Evolutionary conservation across 805 yeast species (phyloP).

Genomic region (Wickerhamiella occidentalis): DNA sequence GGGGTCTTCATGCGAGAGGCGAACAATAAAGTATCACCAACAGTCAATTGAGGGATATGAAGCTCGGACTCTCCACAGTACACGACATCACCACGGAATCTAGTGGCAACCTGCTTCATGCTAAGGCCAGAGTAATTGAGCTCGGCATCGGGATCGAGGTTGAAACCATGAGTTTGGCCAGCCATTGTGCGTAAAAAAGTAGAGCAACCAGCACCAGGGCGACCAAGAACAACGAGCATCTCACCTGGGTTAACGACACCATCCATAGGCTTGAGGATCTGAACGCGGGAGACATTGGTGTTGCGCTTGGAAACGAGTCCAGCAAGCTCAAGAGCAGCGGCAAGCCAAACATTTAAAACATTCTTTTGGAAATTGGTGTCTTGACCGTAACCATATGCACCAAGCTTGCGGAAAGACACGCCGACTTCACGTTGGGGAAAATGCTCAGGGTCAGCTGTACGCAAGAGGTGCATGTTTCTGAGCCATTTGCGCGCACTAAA

Average conservation of each 20-base stretch:
- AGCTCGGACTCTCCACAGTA: slow-evolving; percentile 42
- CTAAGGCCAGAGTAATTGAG: slow-evolving; percentile 50
- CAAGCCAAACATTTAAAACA: slow-evolving; percentile 33
- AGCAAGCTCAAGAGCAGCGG: slow-evolving; percentile 22
- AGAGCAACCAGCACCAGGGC: slow-evolving; percentile 76
- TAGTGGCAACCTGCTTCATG: slow-evolving; percentile 46
- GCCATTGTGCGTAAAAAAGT: slow-evolving; percentile 54
- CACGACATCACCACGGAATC: slow-evolving; percentile 40
- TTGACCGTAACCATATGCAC: slow-evolving; percentile 52
- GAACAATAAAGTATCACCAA: slow-evolving; percentile 57
- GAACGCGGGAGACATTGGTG: slow-evolving; percentile 6
- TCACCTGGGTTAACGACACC: slow-evolving; percentile 50
- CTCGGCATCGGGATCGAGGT: slow-evolving; percentile 39
- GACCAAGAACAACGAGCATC: slow-evolving; percentile 54
- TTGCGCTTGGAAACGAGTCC: slow-evolving; percentile 11
- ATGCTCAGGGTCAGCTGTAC: slow-evolving; percentile 45
- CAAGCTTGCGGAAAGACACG: slow-evolving; percentile 43
- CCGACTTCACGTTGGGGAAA: slow-evolving; percentile 51
- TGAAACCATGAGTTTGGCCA: slow-evolving; percentile 39
- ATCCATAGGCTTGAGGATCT: slow-evolving; percentile 23
- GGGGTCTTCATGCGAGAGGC: slow-evolving; percentile 65
- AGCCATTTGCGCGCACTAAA: slow-evolving; percentile 56
- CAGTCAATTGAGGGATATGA: slow-evolving; percentile 69
- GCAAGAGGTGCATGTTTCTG: slow-evolving; percentile 41
- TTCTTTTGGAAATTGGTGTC: slow-evolving; percentile 55